A percentile compares a stretch with the other conserved stretches of the same genome.
Conservation (phyloP, 495 filamentous ascomycete species). For the Neurospora sp. region DNA sequence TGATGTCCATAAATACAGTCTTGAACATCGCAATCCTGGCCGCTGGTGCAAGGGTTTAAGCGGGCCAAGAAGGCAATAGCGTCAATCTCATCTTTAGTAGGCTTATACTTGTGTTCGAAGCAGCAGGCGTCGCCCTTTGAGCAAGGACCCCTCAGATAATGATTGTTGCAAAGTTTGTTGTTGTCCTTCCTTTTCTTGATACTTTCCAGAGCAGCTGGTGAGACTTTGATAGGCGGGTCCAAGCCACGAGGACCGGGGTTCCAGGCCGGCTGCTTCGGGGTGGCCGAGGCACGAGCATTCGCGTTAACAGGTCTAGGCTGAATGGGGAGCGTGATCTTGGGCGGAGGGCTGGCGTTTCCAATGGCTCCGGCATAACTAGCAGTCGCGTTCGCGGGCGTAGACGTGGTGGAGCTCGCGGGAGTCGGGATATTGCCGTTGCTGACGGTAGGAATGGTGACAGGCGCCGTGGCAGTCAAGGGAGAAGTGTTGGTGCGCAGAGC, state of each 20-base stretch:
- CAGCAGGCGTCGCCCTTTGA: slow-evolving; percentile 60
- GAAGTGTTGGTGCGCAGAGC: background rate
- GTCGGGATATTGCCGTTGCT: slow-evolving; percentile 2
- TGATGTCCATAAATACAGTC: slow-evolving; percentile 83
- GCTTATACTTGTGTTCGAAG: slow-evolving; percentile 65
- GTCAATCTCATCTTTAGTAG: slow-evolving; percentile 54
- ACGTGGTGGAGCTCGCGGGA: background rate
- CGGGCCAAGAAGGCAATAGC: slow-evolving; percentile 62
- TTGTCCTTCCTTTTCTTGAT: slow-evolving; percentile 64
- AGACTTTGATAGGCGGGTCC: slow-evolving; percentile 37
- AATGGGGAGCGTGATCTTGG: slow-evolving; percentile 25
- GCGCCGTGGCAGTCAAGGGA: background rate
- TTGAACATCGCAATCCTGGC: slow-evolving; percentile 60
- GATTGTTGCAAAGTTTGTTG: slow-evolving; percentile 77
- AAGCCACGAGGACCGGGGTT: slow-evolving; percentile 43
- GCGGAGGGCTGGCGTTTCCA: slow-evolving; percentile 25
- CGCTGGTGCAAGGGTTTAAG: slow-evolving; percentile 68
- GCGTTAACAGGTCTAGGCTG: slow-evolving; percentile 8
- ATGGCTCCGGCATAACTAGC: slow-evolving; percentile 27
- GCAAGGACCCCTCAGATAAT: slow-evolving; percentile 69
- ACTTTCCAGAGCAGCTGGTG: slow-evolving; percentile 56
- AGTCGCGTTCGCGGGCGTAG: slow-evolving; percentile 8
- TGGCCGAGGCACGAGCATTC: slow-evolving; percentile 8
- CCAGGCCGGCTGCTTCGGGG: slow-evolving; percentile 26
- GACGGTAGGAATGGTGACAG: background rate